These are phyloP conservation scores for Cyberlindnera mycetangii DNA, from an alignment of 805 yeast species.

Conservation along the genomic window DNA sequence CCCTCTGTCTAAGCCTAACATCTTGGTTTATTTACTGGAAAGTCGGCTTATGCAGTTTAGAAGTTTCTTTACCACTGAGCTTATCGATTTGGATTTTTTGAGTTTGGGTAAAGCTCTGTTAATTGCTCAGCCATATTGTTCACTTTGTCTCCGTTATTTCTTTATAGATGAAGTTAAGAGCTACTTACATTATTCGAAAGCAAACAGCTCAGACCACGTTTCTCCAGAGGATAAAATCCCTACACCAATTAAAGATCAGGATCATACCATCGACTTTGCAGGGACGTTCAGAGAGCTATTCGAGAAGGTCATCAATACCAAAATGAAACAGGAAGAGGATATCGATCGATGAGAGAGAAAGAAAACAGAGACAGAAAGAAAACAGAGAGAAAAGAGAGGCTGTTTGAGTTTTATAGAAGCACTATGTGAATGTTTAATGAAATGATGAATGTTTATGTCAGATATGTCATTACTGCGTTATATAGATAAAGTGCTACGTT, in stretches of 20 bases:
- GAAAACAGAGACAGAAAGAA: too few relatives aligned
- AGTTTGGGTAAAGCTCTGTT: slow-evolving; percentile 1
- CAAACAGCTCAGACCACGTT: neutral
- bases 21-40: neutral
- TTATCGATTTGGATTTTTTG: slow-evolving; percentile 1
- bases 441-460: neutral
- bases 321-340: too few relatives aligned
- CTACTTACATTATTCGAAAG: neutral
- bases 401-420: neutral
- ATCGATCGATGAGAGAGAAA: too few relatives aligned
- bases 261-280: neutral
- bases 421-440: neutral
- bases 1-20: neutral
- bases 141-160: slow-evolving; percentile 2
- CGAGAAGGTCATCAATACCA: slow-evolving; percentile 1
- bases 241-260: neutral
- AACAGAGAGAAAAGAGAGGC: neutral
- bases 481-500: neutral
- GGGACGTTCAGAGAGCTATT: slow-evolving; percentile 2
- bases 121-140: neutral
- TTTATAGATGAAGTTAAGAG: slow-evolving; percentile 3
- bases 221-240: neutral
- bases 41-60: neutral
- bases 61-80: neutral
- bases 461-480: neutral